phyloP scores from a whole-genome alignment of 345 rosid species.

The Limnanthes douglasii region DNA sequence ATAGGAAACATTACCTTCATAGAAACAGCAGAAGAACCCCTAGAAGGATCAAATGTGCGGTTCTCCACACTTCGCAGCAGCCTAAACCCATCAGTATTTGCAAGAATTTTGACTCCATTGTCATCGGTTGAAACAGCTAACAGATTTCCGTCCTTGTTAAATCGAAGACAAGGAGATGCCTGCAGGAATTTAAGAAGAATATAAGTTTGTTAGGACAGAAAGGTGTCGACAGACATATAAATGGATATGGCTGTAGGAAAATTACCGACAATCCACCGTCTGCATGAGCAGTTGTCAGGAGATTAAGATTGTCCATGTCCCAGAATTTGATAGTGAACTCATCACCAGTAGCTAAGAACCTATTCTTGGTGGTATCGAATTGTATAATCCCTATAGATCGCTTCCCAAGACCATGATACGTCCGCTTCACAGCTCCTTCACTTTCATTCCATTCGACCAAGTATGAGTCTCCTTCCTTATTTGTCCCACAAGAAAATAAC shows the following conservation, averaged over 20 bases:
- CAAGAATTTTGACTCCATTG: slow-evolving; percentile 69
- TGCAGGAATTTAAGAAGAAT: too few species aligned
- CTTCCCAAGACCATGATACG: slow-evolving; percentile 47
- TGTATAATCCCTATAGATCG: slow-evolving; percentile 52
- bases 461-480: slow-evolving; percentile 49
- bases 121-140: slow-evolving; percentile 77
- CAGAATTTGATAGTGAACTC: slow-evolving; percentile 57
- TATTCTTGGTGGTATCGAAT: slow-evolving; percentile 53
- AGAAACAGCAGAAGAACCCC: slow-evolving; percentile 36
- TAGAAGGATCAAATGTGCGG: slow-evolving; percentile 70
- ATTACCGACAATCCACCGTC: slow-evolving; percentile 55
- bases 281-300: slow-evolving; percentile 34
- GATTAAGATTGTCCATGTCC: slow-evolving; percentile 62
- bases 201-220: too few species aligned
- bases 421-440: slow-evolving; percentile 55
- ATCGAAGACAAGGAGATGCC: slow-evolving; percentile 77
- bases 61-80: slow-evolving; percentile 49
- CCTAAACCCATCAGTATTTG: slow-evolving; percentile 64
- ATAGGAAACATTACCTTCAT: slow-evolving; percentile 32
- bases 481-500: slow-evolving; percentile 63
- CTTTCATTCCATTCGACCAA: slow-evolving; percentile 69
- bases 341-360: slow-evolving; percentile 60
- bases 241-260: too few species aligned
- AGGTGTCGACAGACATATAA: too few species aligned
- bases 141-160: slow-evolving; percentile 75